Evolutionary conservation across 257 asterid genomes (phyloP), one percentile per base, ranked within the genome.

Genomic region (Catharanthus roseus): DNA sequence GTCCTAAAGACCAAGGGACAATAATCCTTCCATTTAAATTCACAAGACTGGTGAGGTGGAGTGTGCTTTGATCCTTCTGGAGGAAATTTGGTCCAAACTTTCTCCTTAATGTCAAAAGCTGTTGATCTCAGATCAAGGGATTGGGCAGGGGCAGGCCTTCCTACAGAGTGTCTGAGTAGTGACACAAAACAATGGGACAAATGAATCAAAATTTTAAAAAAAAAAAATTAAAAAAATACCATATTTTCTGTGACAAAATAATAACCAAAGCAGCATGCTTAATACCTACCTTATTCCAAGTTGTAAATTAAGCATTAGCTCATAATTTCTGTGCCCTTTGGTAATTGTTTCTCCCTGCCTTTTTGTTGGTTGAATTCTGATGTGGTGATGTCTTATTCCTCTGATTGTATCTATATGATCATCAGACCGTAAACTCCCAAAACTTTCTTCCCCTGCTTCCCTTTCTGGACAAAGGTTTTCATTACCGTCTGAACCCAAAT

Each of bases 281-380:
- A n/a, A n/a, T n/a, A n/a, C n/a, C n/a, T 89, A 93, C 99, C 97
- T 87, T 84, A 93, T 89, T 56, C 99, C 97, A 9, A 93, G 96
- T 91, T 91, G 96, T 86, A 93, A 82, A 81, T 93, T 93, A 23
- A 93, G 91, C 97, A 91, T 89, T 61, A 93, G 96, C 36, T 93
- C 97, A 75, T 89, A 93, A 73, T 87, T 86, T 70, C 83, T 89
- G 56, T 93, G 99, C 33, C 95, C 99, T 84, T 88, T 91, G 0
- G 91, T 78, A 62, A 93, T 93, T 1, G 89, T 80, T 15, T 72
- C 71, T 66, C 99, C 97, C 62, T 84, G 93, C 77, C 74, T 84
- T 72, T 81, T 84, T 24, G 81, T 66, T 3, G 90, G 90, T 79
- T 83, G 87, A 64, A 90, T 82, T 41, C 77, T 65, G 56, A 90